Evolutionary conservation across 352 stramenopile species (phyloP).

Genomic region (Globisporangium uncinulatum): DNA sequence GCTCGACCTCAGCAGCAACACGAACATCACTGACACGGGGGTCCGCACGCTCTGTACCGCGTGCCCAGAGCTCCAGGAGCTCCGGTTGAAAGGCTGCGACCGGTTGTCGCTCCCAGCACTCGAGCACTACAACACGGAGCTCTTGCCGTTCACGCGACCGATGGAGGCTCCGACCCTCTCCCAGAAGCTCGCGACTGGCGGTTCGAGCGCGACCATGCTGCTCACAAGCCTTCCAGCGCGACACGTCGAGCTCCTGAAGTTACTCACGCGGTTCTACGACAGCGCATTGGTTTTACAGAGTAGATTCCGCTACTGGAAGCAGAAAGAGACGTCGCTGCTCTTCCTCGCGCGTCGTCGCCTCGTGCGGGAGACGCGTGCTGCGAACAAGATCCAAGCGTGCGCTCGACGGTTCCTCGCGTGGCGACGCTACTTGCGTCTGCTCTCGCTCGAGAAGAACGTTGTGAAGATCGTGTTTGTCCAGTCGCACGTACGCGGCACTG

Average conservation of each 20-base stretch:
- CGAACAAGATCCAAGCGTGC: constrained; percentile 47
- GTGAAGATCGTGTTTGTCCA: constrained; percentile 36
- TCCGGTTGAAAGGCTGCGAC: constrained; percentile 61
- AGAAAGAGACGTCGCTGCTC: constrained; percentile 27
- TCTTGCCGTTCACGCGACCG: constrained; percentile 39
- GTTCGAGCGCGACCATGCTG: constrained; percentile 21
- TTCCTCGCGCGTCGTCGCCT: constrained; percentile 37
- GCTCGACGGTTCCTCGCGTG: constrained; percentile 40
- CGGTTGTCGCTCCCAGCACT: constrained; percentile 35
- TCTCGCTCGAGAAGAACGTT: constrained; percentile 34
- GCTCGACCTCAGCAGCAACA: constrained; percentile 57
- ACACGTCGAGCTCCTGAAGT: constrained; percentile 30
- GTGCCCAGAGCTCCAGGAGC: constrained; percentile 44
- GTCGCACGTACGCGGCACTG: constrained; percentile 36
- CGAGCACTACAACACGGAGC: constrained; percentile 20
- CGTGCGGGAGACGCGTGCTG: constrained; percentile 31
- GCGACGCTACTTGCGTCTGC: constrained; percentile 33
- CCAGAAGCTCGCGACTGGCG: constrained; percentile 34
- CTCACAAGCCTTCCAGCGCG: constrained; percentile 24
- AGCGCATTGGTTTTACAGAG: constrained; percentile 34
- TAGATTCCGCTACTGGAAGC: constrained; percentile 36
- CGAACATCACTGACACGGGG: constrained; percentile 45
- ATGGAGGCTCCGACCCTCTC: constrained; percentile 24
- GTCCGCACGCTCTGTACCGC: constrained; percentile 25
- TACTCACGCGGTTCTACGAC: constrained; percentile 31